Conservation (phyloP, 2,329 filamentous ascomycete genomes). For the Uncinocarpus reesii region DNA sequence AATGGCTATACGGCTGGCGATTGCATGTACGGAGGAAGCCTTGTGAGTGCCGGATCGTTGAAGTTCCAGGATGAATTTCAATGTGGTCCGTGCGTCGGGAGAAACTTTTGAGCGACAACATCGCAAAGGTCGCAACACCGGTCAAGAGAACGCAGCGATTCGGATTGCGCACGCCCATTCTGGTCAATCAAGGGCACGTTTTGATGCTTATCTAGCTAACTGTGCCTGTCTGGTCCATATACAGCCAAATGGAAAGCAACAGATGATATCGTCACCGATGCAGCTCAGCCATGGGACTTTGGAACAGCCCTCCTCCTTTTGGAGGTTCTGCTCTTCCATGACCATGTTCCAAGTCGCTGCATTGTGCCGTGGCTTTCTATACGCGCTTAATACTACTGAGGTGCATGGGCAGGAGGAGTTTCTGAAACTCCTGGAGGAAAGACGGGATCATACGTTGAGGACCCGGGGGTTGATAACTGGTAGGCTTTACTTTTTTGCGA, state of each 20-base stretch:
- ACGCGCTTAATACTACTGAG: conserved; percentile 62
- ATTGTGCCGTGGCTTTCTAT: conserved; percentile 64
- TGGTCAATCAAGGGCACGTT: no score
- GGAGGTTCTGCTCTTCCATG: conserved; percentile 62
- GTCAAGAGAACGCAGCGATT: no score
- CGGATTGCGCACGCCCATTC: no score
- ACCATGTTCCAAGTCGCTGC: conserved; percentile 64
- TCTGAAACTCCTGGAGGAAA: conserved; percentile 61
- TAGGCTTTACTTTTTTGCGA: conserved; percentile 31
- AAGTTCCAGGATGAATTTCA: conserved; percentile 9
- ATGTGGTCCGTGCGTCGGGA: conserved; percentile 14
- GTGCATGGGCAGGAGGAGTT: conserved; percentile 68
- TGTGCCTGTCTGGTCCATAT: conserved; percentile 3
- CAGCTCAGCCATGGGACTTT: conserved; percentile 33
- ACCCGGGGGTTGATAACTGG: conserved; percentile 74
- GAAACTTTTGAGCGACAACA: not conserved
- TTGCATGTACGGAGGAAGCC: not conserved
- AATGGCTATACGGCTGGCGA: not conserved
- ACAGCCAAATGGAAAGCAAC: conserved; percentile 16
- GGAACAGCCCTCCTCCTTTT: conserved; percentile 40
- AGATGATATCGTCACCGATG: conserved; percentile 21
- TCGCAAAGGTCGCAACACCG: no score
- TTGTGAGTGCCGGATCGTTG: not conserved
- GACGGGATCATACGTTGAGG: conserved; percentile 55
- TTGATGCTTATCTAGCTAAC: no score